phyloP scores from a whole-genome alignment of 176 grass and related monocot genomes.

The Elaeis guineensis region DNA sequence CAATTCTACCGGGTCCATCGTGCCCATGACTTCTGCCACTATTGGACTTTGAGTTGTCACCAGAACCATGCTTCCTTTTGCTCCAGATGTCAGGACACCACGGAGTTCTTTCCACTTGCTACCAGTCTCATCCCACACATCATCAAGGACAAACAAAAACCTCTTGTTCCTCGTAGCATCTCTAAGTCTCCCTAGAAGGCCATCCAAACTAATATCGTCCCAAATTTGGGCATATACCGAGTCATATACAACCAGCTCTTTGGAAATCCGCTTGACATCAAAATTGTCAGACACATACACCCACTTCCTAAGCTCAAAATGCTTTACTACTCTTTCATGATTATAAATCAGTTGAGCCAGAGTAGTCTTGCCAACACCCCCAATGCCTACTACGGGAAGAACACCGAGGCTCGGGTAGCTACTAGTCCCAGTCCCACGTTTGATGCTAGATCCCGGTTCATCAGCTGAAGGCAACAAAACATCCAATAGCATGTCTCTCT shows the following conservation, averaged over 20 bases:
- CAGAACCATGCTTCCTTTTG: conserved; percentile 9
- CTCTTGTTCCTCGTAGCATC: neutral
- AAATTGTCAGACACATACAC: conserved; percentile 2
- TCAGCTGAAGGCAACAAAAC: no score
- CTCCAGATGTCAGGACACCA: neutral
- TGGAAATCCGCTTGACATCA: no score
- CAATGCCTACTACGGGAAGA: conserved; percentile 29
- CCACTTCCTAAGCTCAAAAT: conserved; percentile 25
- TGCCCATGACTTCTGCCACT: conserved; percentile 28
- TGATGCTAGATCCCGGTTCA: no score
- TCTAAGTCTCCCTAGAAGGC: no score
- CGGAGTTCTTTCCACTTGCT: conserved; percentile 20
- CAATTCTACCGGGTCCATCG: conserved; percentile 17
- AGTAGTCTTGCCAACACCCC: conserved; percentile 43
- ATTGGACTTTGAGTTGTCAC: conserved; percentile 26
- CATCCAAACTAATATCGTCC: neutral
- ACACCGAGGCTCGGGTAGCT: conserved; percentile 7
- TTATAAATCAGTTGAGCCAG: conserved; percentile 30
- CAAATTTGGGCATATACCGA: no score
- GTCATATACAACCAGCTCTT: no score
- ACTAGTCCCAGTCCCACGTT: no score
- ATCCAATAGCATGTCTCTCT: no score
- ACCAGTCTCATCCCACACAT: conserved; percentile 22
- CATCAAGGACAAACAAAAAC: conserved; percentile 33
- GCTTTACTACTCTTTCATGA: conserved; percentile 1